These are phyloP conservation scores for Leishmania gerbilli DNA, from an alignment of 208 protist species.

Conservation along the genomic window DNA sequence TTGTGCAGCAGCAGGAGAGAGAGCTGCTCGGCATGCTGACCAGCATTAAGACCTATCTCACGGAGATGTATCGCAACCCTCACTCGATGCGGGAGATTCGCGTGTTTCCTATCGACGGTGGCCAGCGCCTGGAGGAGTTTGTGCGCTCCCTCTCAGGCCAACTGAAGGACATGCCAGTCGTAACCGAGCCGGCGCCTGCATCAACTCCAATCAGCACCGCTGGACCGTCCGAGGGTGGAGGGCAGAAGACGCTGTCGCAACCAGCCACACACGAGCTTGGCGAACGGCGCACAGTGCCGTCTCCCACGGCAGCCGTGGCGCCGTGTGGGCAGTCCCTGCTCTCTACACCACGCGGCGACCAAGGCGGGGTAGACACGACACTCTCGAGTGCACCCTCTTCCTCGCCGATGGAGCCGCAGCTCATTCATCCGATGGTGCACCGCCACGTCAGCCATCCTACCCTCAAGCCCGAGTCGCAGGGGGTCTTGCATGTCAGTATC, in stretches of 20 bases:
- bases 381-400: conserved; percentile 28
- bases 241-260: not conserved
- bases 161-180: not conserved
- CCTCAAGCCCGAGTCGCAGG: not conserved
- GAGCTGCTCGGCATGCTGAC: conserved; percentile 31
- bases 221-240: not conserved
- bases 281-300: not conserved
- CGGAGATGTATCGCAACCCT: conserved; percentile 9
- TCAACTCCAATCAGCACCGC: not conserved
- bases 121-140: conserved; percentile 28
- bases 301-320: not conserved
- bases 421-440: conserved; percentile 27
- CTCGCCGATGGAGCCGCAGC: conserved; percentile 24
- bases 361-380: not conserved
- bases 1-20: conserved; percentile 38
- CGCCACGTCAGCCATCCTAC: conserved; percentile 11
- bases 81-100: conserved; percentile 17
- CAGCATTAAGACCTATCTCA: conserved; percentile 32
- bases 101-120: conserved; percentile 27
- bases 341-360: not conserved
- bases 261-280: not conserved
- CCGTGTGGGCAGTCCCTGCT: not conserved
- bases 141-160: conserved; percentile 24
- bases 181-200: not conserved
- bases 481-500: conserved; percentile 9